phyloP scores from a whole-genome alignment of 257 asterid species.

The Gynochthodes officinalis region DNA sequence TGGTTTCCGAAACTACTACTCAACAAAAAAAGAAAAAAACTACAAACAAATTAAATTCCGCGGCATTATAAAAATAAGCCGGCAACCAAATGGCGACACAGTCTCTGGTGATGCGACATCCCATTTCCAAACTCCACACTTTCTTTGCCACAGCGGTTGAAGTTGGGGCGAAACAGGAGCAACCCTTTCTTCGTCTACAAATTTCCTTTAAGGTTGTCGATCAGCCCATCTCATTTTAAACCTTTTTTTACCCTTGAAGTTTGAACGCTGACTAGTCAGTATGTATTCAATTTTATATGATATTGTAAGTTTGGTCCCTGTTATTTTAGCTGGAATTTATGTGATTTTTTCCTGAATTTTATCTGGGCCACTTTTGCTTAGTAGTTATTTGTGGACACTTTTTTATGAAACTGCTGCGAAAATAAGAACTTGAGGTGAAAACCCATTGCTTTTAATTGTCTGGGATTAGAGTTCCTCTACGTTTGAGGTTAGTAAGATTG shows the following conservation, averaged over 20 bases:
- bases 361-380: not conserved
- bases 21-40: too few relatives aligned
- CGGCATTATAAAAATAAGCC: too few relatives aligned
- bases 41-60: too few relatives aligned
- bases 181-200: not conserved
- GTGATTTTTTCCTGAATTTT: not conserved
- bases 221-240: not conserved
- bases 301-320: not conserved
- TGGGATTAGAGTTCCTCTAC: not conserved
- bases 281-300: not conserved
- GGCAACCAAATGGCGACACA: not conserved
- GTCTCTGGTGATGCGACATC: not conserved
- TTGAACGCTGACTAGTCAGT: not conserved
- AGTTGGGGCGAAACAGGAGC: not conserved
- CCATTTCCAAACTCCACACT: not conserved
- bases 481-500: not conserved
- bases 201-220: constrained; percentile 9
- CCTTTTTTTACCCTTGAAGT: not conserved
- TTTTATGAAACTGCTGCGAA: not conserved
- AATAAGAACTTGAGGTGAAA: not conserved
- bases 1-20: too few relatives aligned
- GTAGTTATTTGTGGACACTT: not conserved
- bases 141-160: not conserved
- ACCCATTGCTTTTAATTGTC: not conserved
- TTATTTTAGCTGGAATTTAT: not conserved